Percentiles rank a stretch among this genome's conserved stretches.
Evolutionary conservation across 768 basidiomycete genomes (phyloP).

Genomic region (Pulveroboletus sp.): DNA sequence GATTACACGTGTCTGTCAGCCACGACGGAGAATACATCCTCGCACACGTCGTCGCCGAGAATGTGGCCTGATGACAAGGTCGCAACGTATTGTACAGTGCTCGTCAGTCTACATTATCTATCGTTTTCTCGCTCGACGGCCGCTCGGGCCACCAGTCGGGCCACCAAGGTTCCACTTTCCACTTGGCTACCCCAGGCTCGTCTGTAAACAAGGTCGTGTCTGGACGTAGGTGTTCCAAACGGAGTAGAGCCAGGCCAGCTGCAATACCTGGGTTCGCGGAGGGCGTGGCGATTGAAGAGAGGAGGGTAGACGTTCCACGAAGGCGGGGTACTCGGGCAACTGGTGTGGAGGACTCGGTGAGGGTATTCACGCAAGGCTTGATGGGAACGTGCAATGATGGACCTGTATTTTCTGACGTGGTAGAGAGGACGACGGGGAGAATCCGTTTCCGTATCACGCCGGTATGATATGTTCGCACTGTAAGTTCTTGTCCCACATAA

Average conservation of each 20-base stretch:
- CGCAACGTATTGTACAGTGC: conserved; percentile 4
- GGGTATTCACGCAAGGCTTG: conserved; percentile 19
- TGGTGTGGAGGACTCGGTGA: conserved; percentile 26
- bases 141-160: conserved; percentile 60
- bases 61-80: conserved; percentile 4
- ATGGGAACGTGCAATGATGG: conserved; percentile 23
- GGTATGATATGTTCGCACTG: conserved; percentile 94
- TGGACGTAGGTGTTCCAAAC: conserved; percentile 63
- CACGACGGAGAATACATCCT: conserved; percentile 81
- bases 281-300: conserved; percentile 48
- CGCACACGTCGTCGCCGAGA: conserved; percentile 64
- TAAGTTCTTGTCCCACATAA: conserved; percentile 96
- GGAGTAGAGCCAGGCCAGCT: conserved; percentile 75
- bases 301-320: conserved; percentile 72
- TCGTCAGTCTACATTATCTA: conserved; percentile 20
- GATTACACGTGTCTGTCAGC: conserved; percentile 68
- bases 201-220: conserved; percentile 20
- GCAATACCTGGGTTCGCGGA: conserved; percentile 29
- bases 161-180: conserved; percentile 63
- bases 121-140: conserved; percentile 13
- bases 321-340: conserved; percentile 46
- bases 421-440: conserved; percentile 65
- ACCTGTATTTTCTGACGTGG: conserved; percentile 16
- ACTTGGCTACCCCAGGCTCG: conserved; percentile 15
- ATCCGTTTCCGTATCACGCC: conserved; percentile 90